Evolutionary conservation across 805 yeast genomes (phyloP), one percentile per base, ranked within the genome.

Genomic region (Vanderwaltozyma verrucispora): DNA sequence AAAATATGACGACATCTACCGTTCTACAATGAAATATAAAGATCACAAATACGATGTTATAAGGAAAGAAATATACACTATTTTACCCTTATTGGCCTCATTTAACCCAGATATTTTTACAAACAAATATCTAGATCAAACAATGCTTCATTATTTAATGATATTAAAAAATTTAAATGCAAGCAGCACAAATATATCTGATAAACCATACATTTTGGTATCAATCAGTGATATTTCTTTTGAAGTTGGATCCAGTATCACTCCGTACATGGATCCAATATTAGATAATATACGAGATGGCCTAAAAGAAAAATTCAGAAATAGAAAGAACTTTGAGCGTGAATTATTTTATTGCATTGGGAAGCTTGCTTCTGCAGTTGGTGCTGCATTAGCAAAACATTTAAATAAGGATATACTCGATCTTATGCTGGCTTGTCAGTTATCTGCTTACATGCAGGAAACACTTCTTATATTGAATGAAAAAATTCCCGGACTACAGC

Each of bases 371-470:
- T 71, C 72, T 19, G 89, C 97, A 0, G 85, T 89, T 13, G 96
- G 96, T 0, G 94, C 95, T 11, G 94, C 95, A 0, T 65, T 89
- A 39, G 84, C 96, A 0, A 92, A 89, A 53, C 87, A 85, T 54
- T 63, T 92, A 38, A 88, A 86, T 45, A 72, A 80, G 43, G 94
- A 85, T 50, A 70, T 89, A 17, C 62, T 89, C 36, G 88, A 81
- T 46, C 68, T 83, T 60, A 72, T 89, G 62, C 69, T 89, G 48
- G 72, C 79, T 33, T 86, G 95, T 43, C 83, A 95, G 0, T 69
- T 89, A 37, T 80, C 86, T n/a, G 80, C 76, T 46, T 80, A 82
- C 44, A 77, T 89, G 77, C 79, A 85, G 51, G 76, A 77, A 41
- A 81, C 92, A 12, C 56, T 89, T 24, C 69, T 74, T 41, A 73